Evolutionary conservation across 2,329 filamentous ascomycete species (phyloP).

Genomic region (Aureobasidium zeae): DNA sequence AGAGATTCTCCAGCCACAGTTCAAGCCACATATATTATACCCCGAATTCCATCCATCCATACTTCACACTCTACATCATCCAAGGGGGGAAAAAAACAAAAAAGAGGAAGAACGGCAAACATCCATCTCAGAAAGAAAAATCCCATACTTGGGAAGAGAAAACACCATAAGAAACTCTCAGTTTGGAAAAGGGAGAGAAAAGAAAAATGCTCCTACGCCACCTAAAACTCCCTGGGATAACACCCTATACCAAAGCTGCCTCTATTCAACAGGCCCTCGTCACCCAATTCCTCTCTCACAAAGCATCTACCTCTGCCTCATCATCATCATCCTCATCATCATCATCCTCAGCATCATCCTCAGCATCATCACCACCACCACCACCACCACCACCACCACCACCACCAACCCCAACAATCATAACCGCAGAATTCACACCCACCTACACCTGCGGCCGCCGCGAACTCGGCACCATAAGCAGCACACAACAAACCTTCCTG

Average conservation of each 20-base stretch:
- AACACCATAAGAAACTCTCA: no score
- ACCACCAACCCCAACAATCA: conserved; percentile 57
- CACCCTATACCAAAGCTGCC: conserved; percentile 47
- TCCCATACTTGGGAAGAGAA: no score
- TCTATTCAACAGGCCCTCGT: conserved; percentile 50
- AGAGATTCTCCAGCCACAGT: no score
- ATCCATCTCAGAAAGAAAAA: no score
- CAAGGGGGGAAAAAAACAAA: no score
- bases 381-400: conserved; percentile 41
- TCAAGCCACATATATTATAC: no score
- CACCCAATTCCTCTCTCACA: conserved; percentile 50
- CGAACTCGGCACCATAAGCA: conserved; percentile 48
- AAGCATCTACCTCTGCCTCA: conserved; percentile 36
- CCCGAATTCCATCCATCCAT: no score
- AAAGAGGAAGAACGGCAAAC: no score
- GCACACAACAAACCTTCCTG: conserved; percentile 36
- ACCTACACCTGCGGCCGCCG: conserved; percentile 87
- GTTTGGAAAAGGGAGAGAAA: no score
- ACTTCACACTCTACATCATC: no score
- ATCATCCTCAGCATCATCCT: conserved; percentile 72
- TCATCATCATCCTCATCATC: conserved; percentile 56
- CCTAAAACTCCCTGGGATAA: conserved; percentile 47
- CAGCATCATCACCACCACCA: conserved; percentile 38
- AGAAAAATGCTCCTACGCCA: conserved; percentile 52
- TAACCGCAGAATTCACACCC: conserved; percentile 74